Base-by-base conservation (phyloP, 83 land plant genomes). In the Picea mariana region DNA sequence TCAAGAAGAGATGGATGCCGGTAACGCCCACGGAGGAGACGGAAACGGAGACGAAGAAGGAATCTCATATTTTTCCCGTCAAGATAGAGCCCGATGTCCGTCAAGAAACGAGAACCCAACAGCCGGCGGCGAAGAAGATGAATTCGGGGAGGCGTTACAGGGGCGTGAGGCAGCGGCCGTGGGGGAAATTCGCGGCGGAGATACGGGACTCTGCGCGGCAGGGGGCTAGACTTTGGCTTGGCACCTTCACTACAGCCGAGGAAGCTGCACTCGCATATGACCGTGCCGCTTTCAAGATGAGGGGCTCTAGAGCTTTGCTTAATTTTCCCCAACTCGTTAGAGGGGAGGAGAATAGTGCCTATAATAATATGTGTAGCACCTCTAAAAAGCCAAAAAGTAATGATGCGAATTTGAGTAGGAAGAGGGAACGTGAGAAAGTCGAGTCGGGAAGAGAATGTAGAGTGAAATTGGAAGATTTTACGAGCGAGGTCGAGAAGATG, bases 231-330 rank as follows among this genome's bases (percentile, higher is more conserved):
- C 4, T 66, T n/a, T 66, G 68, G 68, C 68, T 66, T 12, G 26
- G 68, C 26, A 66, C 68, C 23, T 66, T 66, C 15, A 23, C 83
- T 13, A 91, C 88, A 0, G 87, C 90, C 2, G 93, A 91, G 67
- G 93, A 88, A 55, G 71, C 71, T 0, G 26, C 68, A 23, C 12
- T 66, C 4, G 68, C 68, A 66, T 66, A 66, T 66, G 68, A 66
- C 26, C 68, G 34, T 1, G 68, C 68, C 26, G 68, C 68, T 23
- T 21, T 0, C 26, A 66, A 11, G 13, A 21, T 66, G 0, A n/a
- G 68, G 12, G 68, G 68, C 23, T 66, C 26, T 6, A 66, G 26
- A 5, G 68, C 65, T n/a, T 62, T 62, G 7, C 0, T 62, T 18
- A 62, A 62, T 7, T 62, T 62, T 4, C 65, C 65, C 5, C 66